phyloP scores from a whole-genome alignment of 352 stramenopile genomes.

The Pythium grandisporangium region DNA sequence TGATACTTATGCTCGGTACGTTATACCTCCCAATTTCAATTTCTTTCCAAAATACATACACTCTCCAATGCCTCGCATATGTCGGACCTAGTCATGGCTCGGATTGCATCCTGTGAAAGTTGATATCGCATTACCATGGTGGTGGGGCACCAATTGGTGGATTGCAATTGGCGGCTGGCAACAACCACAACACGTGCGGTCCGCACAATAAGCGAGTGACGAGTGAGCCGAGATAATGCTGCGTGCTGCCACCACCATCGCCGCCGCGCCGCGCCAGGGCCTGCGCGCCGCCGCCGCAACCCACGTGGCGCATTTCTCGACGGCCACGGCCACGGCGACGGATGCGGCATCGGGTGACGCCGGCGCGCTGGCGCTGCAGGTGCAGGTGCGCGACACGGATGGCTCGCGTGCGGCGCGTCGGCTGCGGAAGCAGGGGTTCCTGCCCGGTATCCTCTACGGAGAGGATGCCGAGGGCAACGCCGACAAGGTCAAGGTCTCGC shows the following conservation, averaged over 20 bases:
- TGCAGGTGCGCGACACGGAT: slow-evolving; percentile 51
- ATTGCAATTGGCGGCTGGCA: no score
- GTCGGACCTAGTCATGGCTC: no score
- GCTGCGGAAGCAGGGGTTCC: slow-evolving; percentile 69
- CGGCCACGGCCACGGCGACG: slow-evolving; percentile 19
- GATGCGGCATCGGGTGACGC: slow-evolving; percentile 10
- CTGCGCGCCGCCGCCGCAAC: slow-evolving; percentile 21
- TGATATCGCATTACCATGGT: no score
- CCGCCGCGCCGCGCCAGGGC: slow-evolving; percentile 17
- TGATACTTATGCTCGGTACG: slow-evolving; percentile 1
- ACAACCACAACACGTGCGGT: slow-evolving; percentile 3
- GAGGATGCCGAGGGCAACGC: slow-evolving; percentile 55
- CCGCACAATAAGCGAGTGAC: no score
- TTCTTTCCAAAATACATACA: no score
- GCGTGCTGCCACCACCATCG: no score
- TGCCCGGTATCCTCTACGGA: slow-evolving; percentile 80
- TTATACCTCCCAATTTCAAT: not conserved
- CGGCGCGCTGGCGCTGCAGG: slow-evolving; percentile 29
- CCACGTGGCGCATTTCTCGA: slow-evolving; percentile 27
- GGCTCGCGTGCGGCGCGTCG: slow-evolving; percentile 71
- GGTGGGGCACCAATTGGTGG: no score
- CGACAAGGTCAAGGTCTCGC: slow-evolving; percentile 67
- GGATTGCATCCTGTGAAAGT: no score
- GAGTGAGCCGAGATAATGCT: no score
- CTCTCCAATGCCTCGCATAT: no score